Evolutionary conservation across 2,329 filamentous ascomycete genomes (phyloP), one percentile per base, ranked within the genome.

Genomic region (Fusarium sp.): DNA sequence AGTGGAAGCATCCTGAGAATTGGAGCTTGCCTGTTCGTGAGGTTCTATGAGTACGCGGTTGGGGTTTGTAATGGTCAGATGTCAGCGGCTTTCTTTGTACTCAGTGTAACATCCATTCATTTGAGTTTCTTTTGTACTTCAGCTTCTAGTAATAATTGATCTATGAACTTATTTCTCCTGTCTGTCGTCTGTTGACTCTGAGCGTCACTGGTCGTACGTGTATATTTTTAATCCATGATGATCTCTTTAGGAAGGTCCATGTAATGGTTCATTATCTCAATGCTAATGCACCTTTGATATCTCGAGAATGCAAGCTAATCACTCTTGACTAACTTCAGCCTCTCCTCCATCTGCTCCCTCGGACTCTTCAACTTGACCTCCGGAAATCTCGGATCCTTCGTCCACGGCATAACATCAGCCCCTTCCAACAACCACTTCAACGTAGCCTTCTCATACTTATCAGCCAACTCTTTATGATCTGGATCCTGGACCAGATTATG

Each of bases 361-460:
- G 56, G 60, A 31, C 42, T 61, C 23, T 61, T 61, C 27, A 63
- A 1, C 8, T 63, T 56, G 0, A 55, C 81, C 15, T 79, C 72
- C 0, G 82, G 82, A 41, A 82, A 83, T 5, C 81, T 70, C 15
- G 73, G 66, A 35, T 83, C 82, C 39, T 78, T 76, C 2, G 71
- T 60, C 76, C 79, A 84, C 0, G 82, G 81, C 52, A 84, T 70
- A 9, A 80, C 76, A 72, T 83, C 82, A 4, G 77, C 76, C 0
- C 71, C 80, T 21, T 79, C 75, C 2, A 82, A 73, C 31, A 84
- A 60, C 83, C 83, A 85, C 58, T 78, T 76, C 44, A 85, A 66
- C 21, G 83, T 78, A 14, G 76, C 80, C 5, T 69, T 78, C 60
- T 83, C 73, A 23, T 57, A 72, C 0, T 65, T 69, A 4, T 73